These are phyloP conservation scores for Paracamarosporium sp. DNA, from an alignment of 2,329 filamentous ascomycete species.

Conservation along the genomic window DNA sequence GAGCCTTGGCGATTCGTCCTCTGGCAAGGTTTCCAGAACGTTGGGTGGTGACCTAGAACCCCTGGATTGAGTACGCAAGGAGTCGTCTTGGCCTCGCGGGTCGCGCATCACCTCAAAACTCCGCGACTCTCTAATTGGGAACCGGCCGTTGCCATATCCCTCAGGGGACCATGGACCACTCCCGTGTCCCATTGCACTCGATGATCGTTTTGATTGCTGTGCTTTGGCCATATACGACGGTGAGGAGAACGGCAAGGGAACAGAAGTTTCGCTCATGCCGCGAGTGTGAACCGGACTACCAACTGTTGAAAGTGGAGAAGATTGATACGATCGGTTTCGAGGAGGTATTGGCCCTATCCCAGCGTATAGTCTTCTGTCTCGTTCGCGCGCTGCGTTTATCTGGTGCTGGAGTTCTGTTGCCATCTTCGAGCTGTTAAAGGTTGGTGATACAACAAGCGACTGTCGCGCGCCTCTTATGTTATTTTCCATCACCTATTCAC, in stretches of 20 bases:
- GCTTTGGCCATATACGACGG: conserved; percentile 35
- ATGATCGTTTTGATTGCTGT: conserved; percentile 42
- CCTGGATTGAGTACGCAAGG: conserved; percentile 47
- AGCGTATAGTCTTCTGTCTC: conserved; percentile 43
- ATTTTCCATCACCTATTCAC: conserved; percentile 83
- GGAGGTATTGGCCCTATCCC: conserved; percentile 46
- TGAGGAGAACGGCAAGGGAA: conserved; percentile 39
- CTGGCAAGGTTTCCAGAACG: conserved; percentile 49
- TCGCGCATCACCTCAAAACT: conserved; percentile 50
- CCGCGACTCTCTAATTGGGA: conserved; percentile 46
- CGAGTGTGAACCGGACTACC: conserved; percentile 46
- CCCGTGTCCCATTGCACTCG: conserved; percentile 46
- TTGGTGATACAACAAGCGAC: conserved; percentile 64
- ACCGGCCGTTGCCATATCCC: conserved; percentile 40
- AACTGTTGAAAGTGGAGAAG: conserved; percentile 38
- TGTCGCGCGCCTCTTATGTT: conserved; percentile 82
- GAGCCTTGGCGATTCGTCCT: conserved; percentile 50
- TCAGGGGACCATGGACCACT: conserved; percentile 48
- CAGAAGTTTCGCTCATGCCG: conserved; percentile 51
- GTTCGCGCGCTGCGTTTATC: conserved; percentile 41
- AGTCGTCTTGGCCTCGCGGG: conserved; percentile 28
- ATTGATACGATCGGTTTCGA: conserved; percentile 36
- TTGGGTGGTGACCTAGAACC: conserved; percentile 43
- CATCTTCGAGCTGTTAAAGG: conserved; percentile 52
- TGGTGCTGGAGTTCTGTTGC: conserved; percentile 41